phyloP scores from a whole-genome alignment of 495 filamentous ascomycete species.

The Pyrenopolyporus hunteri region DNA sequence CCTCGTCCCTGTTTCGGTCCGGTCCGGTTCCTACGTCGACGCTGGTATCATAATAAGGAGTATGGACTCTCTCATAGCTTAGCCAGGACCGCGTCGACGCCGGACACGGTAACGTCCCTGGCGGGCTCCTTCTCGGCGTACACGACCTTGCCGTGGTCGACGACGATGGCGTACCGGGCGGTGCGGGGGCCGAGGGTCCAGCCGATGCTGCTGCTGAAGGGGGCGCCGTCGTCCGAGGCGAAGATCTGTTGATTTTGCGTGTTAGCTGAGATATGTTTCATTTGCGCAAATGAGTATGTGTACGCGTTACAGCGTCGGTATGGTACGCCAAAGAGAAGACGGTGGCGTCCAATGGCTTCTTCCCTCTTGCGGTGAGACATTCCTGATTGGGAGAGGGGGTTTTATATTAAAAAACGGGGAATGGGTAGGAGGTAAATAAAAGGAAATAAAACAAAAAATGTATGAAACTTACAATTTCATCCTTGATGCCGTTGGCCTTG shows the following conservation, averaged over 20 bases:
- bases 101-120: slow-evolving; percentile 72
- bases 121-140: slow-evolving; percentile 84
- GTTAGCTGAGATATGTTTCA: no score
- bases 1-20: no score
- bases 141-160: slow-evolving; percentile 88
- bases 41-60: slow-evolving; percentile 1
- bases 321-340: neutral
- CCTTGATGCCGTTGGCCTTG: slow-evolving; percentile 86
- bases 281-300: neutral
- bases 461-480: slow-evolving; percentile 73
- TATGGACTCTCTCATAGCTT: slow-evolving; percentile 58
- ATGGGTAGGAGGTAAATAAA: neutral
- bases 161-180: slow-evolving; percentile 79
- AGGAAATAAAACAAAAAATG: neutral
- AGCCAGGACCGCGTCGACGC: slow-evolving; percentile 74
- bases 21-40: neutral
- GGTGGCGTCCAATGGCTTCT: slow-evolving; percentile 24
- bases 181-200: slow-evolving; percentile 81
- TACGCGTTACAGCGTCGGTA: no score
- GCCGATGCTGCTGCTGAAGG: slow-evolving; percentile 81
- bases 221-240: slow-evolving; percentile 76
- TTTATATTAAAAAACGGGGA: no score
- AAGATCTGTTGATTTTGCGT: slow-evolving; percentile 66
- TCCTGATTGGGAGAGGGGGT: neutral
- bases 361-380: neutral